Evolutionary conservation across 2,329 filamentous ascomycete species (phyloP), one percentile per base, ranked within the genome.

Genomic region (Aspergillus hortae): DNA sequence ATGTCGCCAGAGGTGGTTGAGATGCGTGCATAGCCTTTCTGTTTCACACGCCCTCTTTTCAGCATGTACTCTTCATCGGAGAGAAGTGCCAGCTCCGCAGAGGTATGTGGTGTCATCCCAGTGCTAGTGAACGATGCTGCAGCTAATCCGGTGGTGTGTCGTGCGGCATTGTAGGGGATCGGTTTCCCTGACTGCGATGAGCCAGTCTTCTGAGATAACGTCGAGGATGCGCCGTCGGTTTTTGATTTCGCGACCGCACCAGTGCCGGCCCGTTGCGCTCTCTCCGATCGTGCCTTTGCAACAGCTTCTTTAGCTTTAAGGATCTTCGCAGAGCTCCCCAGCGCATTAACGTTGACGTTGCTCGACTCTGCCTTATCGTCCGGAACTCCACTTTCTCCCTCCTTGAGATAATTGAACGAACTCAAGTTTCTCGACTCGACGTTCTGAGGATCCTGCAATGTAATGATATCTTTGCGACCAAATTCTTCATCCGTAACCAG

Each of bases 41-140:
- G 83, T 73, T 95, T 96, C 54, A 99, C 85, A 38, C 90, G 85
- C 63, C 87, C 89, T 6, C 92, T 91, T 70, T 90, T 90, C 49
- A 99, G 81, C 89, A 99, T 95, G 73, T 92, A 99, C 67, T 97
- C 92, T 74, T 99, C 94, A 57, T 96, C 91, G 1, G 88, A 90
- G 44, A 99, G 80, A 44, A 95, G 77, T 4, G 94, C 92, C 49
- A 92, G 82, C 65, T 95, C 90, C 60, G 84, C 88, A 50, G 89
- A 92, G 0, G 94, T 99, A 67, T 95, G 89, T 0, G 92, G 92
- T 0, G 92, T 96, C 47, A 99, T 74, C 4, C 94, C 92, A 0
- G 94, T 99, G 61, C 89, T 95, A 6, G 94, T 99, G 71, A 97
- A 95, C 56, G 90, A 95, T 6, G 92, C 92, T 1, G 94, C 94